Evolutionary conservation across 805 yeast genomes (phyloP), one percentile per base, ranked within the genome.

Genomic region (Candida palmyrensis): DNA sequence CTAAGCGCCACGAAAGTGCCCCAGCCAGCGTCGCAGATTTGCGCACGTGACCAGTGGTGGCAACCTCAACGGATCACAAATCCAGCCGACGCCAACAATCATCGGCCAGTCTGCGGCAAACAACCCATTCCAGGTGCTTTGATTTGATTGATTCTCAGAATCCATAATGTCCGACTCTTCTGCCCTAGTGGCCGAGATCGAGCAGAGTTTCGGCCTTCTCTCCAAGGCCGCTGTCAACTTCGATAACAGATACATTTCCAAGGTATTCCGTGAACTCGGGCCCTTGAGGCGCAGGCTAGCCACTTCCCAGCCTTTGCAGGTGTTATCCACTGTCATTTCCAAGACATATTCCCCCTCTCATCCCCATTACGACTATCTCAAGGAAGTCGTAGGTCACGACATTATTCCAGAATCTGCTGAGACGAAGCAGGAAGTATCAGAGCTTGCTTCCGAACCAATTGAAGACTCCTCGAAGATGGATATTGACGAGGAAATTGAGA

Each of bases 181-280:
- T 16, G 25, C 47, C 13, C 44, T 61, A 36, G 51, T 48, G 29
- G 48, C 45, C 19, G 69, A 66, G 39, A 60, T 66, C 39, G 62
- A 70, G 55, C 46, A 57, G 51, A 35, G 58, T 28, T 72, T 76
- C 43, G 59, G 60, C 27, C 66, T 73, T 33, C 59, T 78, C 34
- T 66, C 66, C 32, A 80, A 80, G 57, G 81, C 89, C 3, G 81
- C 81, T 8, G 55, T 74, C 29, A 77, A 77, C 35, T 77, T 79
- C 54, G 98, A 92, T 58, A 85, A 95, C 44, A 76, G 97, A 44
- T 85, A 82, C 59, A 77, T 92, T 29, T 73, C 90, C 57, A 84
- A 83, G 51, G 89, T 86, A 15, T 73, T 92, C 43, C 79, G 96
- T 42, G 94, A 86, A 41, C 67, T 89, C 47, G 84, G 89, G 6